Evolutionary conservation across 2,329 filamentous ascomycete species (phyloP), one percentile per base, ranked within the genome.

Genomic region (Exophiala xenobiotica): DNA sequence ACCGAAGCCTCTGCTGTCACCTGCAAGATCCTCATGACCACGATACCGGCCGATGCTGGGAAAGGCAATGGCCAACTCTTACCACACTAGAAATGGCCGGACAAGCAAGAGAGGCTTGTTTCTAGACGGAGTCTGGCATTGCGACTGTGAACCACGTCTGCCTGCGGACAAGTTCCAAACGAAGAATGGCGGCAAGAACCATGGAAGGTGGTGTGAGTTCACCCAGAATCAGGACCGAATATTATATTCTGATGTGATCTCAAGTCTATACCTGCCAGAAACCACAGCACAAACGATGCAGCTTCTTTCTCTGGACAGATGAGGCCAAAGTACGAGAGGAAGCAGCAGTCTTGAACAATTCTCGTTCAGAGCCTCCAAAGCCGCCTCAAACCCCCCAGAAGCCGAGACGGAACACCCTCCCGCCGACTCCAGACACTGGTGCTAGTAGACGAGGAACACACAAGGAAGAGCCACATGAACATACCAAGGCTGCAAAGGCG

Each of bases 281-380:
- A 59, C 67, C 69, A 26, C 67, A 72, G 46, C 61, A 67, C 2
- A 67, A 74, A 39, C 68, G 73, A 33, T 85, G 82, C 62, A 71
- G 69, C 4, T 84, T 85, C 69, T 85, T 84, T 51, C 70, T 85
- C 0, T 85, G 81, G 81, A 73, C 77, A 11, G 74, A 78, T 47
- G 78, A 83, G 48, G 81, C 81, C 11, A 73, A 78, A 57, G 57
- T 68, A n/a, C 70, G 81, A 16, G 78, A 80, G 63, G 73, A 75
- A 52, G 66, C 66, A 8, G 72, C 73, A 18, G 65, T 81, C 4
- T 62, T 78, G 54, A 73, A 68, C 54, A 79, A 78, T 56, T 74
- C 75, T 19, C 67, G 70, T 46, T 74, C 71, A 2, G 78, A 81
- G 59, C 65, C 70, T 3, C 23, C 24, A 31, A 20, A 14, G 16